Conservation (phyloP, 495 filamentous ascomycete species). For the Aspergillus hancockii region DNA sequence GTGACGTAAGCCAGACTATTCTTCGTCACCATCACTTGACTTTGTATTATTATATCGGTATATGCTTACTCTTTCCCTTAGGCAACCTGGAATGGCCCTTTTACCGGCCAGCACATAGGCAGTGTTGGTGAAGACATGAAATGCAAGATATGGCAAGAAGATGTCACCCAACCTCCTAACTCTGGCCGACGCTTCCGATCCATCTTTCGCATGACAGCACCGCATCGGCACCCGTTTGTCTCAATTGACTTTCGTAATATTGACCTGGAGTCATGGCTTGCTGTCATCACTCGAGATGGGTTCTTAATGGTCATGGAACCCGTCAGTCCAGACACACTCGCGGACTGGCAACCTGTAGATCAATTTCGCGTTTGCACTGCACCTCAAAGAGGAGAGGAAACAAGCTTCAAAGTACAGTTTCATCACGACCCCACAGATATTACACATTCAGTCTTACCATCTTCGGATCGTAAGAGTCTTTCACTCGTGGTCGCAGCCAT, state of each 20-base stretch:
- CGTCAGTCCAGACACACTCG: constrained; percentile 77
- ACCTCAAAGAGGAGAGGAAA: constrained; percentile 74
- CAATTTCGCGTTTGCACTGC: constrained; percentile 63
- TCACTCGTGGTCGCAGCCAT: constrained; percentile 82
- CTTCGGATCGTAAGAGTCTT: constrained; percentile 70
- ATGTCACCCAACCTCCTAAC: constrained; percentile 68
- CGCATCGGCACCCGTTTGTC: constrained; percentile 64
- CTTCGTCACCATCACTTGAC: constrained; percentile 2
- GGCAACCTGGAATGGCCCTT: constrained; percentile 79
- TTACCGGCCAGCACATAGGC: constrained; percentile 61
- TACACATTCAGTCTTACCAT: constrained; percentile 72
- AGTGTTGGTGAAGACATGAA: constrained; percentile 82
- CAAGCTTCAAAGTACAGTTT: constrained; percentile 80
- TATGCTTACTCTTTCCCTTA: constrained; percentile 32
- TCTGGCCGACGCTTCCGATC: constrained; percentile 76
- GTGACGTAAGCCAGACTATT: constrained; percentile 61
- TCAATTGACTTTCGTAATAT: constrained; percentile 79
- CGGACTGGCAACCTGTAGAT: constrained; percentile 73
- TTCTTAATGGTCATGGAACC: constrained; percentile 81
- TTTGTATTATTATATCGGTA: constrained; percentile 5
- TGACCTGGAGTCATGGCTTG: constrained; percentile 75
- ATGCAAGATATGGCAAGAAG: constrained; percentile 89
- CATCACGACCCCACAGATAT: constrained; percentile 80
- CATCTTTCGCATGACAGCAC: constrained; percentile 57
- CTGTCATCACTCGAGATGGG: constrained; percentile 78